phyloP scores from a whole-genome alignment of 2,329 filamentous ascomycete species.

The Chrysoporthe cubensis region DNA sequence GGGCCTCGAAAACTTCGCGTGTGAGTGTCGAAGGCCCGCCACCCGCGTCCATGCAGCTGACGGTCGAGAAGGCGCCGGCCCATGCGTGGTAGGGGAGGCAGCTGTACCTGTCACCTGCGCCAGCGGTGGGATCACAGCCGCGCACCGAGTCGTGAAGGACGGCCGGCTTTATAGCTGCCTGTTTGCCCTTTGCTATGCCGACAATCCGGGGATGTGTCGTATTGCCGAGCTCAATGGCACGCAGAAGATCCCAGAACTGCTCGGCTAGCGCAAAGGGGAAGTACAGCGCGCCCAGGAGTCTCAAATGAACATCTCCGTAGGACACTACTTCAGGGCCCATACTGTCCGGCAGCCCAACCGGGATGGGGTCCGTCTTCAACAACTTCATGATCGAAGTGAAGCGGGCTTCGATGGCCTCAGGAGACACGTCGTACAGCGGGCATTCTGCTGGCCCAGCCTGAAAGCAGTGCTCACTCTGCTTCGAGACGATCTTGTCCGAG shows the following conservation, averaged over 20 bases:
- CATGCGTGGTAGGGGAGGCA: constrained; percentile 12
- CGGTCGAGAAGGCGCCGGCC: constrained; percentile 1
- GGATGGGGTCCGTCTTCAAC: constrained; percentile 35
- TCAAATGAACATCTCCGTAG: constrained; percentile 5
- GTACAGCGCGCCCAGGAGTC: constrained; percentile 9
- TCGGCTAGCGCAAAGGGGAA: constrained; percentile 11
- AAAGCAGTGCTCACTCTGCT: constrained; percentile 41
- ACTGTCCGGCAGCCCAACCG: constrained; percentile 27
- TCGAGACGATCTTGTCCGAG: constrained; percentile 37
- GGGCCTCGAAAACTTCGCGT: not conserved
- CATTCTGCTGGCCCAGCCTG: constrained; percentile 15
- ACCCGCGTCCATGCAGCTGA: constrained; percentile 13
- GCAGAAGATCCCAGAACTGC: constrained; percentile 2
- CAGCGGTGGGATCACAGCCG: constrained; percentile 7
- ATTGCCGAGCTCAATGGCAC: constrained; percentile 5
- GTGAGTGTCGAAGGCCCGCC: constrained; percentile 13
- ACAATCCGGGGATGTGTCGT: not conserved
- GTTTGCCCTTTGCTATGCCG: constrained; percentile 4
- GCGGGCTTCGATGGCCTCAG: constrained; percentile 14
- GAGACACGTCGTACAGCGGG: constrained; percentile 16
- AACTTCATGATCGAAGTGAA: constrained; percentile 23
- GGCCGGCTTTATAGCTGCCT: constrained; percentile 6
- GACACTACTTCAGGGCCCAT: constrained; percentile 10
- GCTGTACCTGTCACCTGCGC: constrained; percentile 1
- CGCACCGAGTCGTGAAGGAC: not conserved